phyloP scores from a whole-genome alignment of 2,329 filamentous ascomycete genomes.

The Ustulina deusta region DNA sequence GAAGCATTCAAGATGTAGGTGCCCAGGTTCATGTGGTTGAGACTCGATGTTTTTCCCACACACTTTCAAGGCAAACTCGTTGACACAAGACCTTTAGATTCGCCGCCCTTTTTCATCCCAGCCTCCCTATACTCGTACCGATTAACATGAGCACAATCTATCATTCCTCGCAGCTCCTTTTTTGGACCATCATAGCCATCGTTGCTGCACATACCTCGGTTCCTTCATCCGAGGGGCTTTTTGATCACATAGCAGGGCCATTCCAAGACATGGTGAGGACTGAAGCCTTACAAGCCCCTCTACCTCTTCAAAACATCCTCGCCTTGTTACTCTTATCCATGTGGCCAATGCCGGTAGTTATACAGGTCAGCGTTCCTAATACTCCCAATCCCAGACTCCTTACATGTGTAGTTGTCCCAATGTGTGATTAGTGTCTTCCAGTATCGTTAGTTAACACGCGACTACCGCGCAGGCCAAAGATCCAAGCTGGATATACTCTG shows the following conservation, averaged over 20 bases:
- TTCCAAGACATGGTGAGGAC: conserved; percentile 43
- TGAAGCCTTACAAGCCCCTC: conserved; percentile 45
- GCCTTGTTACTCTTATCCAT: conserved; percentile 47
- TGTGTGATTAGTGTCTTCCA: background rate
- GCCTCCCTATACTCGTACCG: conserved; percentile 48
- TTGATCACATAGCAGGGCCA: conserved; percentile 42
- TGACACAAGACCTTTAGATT: conserved; percentile 40
- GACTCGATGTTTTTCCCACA: background rate
- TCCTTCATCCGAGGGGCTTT: conserved; percentile 40
- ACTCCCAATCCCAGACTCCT: background rate
- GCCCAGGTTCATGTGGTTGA: background rate
- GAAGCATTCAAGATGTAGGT: conserved; percentile 47
- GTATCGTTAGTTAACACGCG: conserved; percentile 7
- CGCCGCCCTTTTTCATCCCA: conserved; percentile 44
- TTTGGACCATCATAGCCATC: conserved; percentile 49
- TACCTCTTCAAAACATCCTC: conserved; percentile 48
- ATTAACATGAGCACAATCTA: conserved; percentile 46
- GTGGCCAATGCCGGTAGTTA: conserved; percentile 47
- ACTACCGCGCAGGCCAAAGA: conserved; percentile 42
- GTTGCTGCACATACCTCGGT: conserved; percentile 41
- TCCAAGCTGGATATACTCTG: conserved; percentile 50
- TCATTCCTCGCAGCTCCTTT: conserved; percentile 47
- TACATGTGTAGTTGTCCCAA: background rate
- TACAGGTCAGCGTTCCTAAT: conserved; percentile 27
- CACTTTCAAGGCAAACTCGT: background rate